These are phyloP conservation scores for Fusarium sp. DNA, from an alignment of 2,329 filamentous ascomycete genomes.

Conservation along the genomic window DNA sequence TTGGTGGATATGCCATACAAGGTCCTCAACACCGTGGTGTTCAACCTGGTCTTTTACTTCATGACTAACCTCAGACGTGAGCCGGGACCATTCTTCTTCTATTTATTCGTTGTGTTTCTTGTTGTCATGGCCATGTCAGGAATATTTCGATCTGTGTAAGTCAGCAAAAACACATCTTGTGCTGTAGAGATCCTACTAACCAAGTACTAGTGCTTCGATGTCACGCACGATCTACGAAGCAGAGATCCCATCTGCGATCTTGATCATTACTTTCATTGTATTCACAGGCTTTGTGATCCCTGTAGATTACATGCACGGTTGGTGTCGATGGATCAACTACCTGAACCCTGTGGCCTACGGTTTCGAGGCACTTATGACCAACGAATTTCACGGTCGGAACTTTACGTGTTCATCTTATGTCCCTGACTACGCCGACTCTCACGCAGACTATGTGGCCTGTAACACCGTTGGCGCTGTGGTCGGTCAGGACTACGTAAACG, in stretches of 20 bases:
- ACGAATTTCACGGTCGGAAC: constrained; percentile 65
- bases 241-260: no score
- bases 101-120: constrained; percentile 58
- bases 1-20: constrained; percentile 36
- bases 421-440: not conserved
- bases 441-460: not conserved
- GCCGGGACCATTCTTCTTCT: constrained; percentile 62
- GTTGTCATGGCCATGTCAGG: constrained; percentile 55
- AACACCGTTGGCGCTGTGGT: not conserved
- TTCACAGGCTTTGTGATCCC: constrained; percentile 63
- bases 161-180: no score
- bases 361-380: constrained; percentile 74
- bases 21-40: constrained; percentile 54
- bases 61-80: constrained; percentile 75
- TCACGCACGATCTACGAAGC: no score
- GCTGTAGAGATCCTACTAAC: no score
- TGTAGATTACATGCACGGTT: constrained; percentile 61
- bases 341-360: constrained; percentile 73
- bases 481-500: not conserved
- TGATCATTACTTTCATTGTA: not conserved
- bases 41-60: constrained; percentile 68
- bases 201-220: constrained; percentile 27
- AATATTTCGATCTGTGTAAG: not conserved
- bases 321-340: constrained; percentile 73
- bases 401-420: constrained; percentile 18